Base-by-base conservation (phyloP, 192 early-diverging fungal genomes). In the Coemansia sp. region DNA sequence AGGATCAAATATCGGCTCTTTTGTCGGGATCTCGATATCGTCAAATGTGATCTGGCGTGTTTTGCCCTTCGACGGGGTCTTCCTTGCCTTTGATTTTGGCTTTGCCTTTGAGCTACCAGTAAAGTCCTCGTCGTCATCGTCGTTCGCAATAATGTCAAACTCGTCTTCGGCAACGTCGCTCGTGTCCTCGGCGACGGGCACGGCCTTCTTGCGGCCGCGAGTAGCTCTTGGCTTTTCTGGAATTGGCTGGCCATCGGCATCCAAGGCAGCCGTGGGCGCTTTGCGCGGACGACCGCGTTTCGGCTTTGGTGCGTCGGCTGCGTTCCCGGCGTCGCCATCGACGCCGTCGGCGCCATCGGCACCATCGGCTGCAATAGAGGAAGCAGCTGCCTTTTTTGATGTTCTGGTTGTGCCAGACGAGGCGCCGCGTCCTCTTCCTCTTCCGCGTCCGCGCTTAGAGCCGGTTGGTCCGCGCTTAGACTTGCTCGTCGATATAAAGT, bases 1-100 rank as follows among this genome's bases (percentile, higher is more conserved):
- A 2, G 87, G 88, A 48, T 89, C 85, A 69, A 80, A 86, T 0
- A 36, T 42, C 22, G 54, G 61, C 27, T 61, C 65, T 23, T 65
- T 74, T 14, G 47, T 24, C 6, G 68, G 62, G 7, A 69, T 48
- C 32, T 67, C 53, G 14, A 73, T 65, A 4, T 80, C 77, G 51
- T 81, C 78, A 57, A 81, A 56, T 30, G 73, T 75, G 36, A 47
- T 72, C 29, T 81, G 78, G 2, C 72, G 67, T 6, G 73, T 64
- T 55, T 81, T 81, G 13, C 73, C 78, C 56, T 72, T 81, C 0
- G 53, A 35, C 16, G 64, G 29, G 29, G 72, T 51, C 52, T 71
- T 71, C n/a, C 34, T 55, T 27, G 48, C n/a, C 28, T 53, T 53
- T 19, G 57, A 9, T 18, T 58, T 58, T 10, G 36, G 30, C 57